Conservation (phyloP, 192 early-diverging fungal species). For the Rhizoclosmatium sp. region DNA sequence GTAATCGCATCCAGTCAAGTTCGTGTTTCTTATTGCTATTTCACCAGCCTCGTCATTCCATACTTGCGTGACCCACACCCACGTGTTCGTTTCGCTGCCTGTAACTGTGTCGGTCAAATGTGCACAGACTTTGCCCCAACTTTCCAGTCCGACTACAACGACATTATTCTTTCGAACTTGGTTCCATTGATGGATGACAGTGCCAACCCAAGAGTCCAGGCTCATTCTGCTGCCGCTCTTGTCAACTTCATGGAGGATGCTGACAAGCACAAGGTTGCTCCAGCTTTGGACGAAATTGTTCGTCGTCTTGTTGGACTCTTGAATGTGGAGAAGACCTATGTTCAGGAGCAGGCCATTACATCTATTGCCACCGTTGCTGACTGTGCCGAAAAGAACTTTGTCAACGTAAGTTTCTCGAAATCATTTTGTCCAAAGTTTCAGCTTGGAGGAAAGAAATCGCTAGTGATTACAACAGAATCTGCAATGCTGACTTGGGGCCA, state of each 20-base stretch:
- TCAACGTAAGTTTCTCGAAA: constrained; percentile 50
- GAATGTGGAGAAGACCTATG: constrained; percentile 85
- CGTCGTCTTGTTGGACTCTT: constrained; percentile 84
- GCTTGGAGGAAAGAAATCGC: neutral
- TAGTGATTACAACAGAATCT: constrained; percentile 28
- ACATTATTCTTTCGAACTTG: constrained; percentile 67
- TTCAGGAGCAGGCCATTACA: constrained; percentile 99
- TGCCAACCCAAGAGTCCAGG: constrained; percentile 83
- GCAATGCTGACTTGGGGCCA: constrained; percentile 10
- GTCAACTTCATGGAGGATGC: constrained; percentile 98
- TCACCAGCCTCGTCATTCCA: constrained; percentile 70
- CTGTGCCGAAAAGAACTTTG: constrained; percentile 89
- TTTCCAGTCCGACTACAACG: constrained; percentile 48
- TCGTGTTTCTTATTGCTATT: neutral
- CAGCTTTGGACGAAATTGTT: constrained; percentile 91
- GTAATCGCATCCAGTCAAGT: constrained; percentile 4
- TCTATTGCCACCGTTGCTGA: constrained; percentile 97
- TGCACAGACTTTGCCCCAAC: constrained; percentile 89
- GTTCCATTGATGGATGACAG: constrained; percentile 89
- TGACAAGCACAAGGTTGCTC: constrained; percentile 81
- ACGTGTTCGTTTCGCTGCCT: constrained; percentile 95
- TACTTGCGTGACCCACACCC: constrained; percentile 88
- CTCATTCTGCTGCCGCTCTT: constrained; percentile 94
- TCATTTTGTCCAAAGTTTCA: neutral
- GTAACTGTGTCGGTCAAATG: constrained; percentile 98